These are phyloP conservation scores for Nasturtium officinale DNA, from an alignment of 345 rosid genomes.

Conservation along the genomic window DNA sequence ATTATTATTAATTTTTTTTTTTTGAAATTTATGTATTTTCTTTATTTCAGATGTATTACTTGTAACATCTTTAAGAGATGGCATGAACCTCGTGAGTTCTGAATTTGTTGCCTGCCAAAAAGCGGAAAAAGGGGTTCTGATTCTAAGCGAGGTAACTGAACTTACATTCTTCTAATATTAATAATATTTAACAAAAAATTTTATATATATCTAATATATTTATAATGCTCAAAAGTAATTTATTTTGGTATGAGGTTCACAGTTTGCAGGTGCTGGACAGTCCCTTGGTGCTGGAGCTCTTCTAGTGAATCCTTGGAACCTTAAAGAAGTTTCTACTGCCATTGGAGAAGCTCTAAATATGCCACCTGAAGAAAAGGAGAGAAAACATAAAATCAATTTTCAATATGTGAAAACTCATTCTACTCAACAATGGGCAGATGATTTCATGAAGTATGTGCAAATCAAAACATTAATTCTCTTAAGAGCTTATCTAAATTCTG, in stretches of 20 bases:
- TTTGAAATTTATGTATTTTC: too few species aligned
- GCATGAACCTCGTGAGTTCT: constrained; percentile 98
- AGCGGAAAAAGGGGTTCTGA: constrained; percentile 89
- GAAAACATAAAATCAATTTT: constrained; percentile 77
- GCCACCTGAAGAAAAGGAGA: constrained; percentile 80
- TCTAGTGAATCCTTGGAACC: constrained; percentile 97
- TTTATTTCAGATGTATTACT: constrained; percentile 75
- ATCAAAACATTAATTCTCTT: constrained; percentile 11
- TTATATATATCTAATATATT: neutral
- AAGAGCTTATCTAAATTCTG: neutral
- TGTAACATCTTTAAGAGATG: constrained; percentile 96
- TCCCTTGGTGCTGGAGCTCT: constrained; percentile 98
- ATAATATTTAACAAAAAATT: too few species aligned
- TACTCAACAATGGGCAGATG: constrained; percentile 98
- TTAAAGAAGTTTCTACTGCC: constrained; percentile 89
- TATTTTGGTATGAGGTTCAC: constrained; percentile 33
- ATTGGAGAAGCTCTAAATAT: constrained; percentile 78
- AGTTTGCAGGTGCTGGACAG: constrained; percentile 99
- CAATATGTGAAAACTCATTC: constrained; percentile 74
- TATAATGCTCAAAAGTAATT: neutral
- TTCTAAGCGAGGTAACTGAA: constrained; percentile 86
- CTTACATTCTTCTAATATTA: neutral
- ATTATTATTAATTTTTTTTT: too few species aligned
- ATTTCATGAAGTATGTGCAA: constrained; percentile 75
- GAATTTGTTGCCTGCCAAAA: constrained; percentile 98